A percentile compares a stretch with the other conserved stretches of the same genome.
These are phyloP conservation scores for Coemansia sp. DNA, from an alignment of 192 early-diverging fungal genomes.

Conservation along the genomic window DNA sequence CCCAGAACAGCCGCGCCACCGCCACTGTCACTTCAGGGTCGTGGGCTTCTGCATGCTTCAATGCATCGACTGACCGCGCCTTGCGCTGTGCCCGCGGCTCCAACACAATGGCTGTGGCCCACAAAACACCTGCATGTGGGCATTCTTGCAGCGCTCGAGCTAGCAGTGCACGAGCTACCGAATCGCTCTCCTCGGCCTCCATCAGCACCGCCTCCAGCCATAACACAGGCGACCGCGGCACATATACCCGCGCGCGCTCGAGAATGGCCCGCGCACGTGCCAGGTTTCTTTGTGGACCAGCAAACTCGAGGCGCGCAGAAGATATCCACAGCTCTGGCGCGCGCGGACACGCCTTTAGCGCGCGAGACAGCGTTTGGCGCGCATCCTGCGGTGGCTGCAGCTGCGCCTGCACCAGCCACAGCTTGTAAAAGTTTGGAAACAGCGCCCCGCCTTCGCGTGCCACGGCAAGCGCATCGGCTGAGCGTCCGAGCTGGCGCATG, in stretches of 20 bases:
- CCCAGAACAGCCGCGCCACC: slow-evolving; percentile 91
- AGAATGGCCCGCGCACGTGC: slow-evolving; percentile 79
- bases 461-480: slow-evolving; percentile 65
- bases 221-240: slow-evolving; percentile 75
- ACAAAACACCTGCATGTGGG: slow-evolving; percentile 77
- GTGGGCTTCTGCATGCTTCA: slow-evolving; percentile 81
- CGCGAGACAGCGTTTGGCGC: slow-evolving; percentile 68
- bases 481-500: slow-evolving; percentile 71
- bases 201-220: slow-evolving; percentile 75
- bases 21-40: slow-evolving; percentile 77
- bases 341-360: slow-evolving; percentile 74
- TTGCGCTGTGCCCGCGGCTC: slow-evolving; percentile 87
- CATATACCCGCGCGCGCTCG: slow-evolving; percentile 81
- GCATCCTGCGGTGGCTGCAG: slow-evolving; percentile 75
- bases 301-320: slow-evolving; percentile 72
- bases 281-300: slow-evolving; percentile 41
- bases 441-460: slow-evolving; percentile 62
- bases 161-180: slow-evolving; percentile 68
- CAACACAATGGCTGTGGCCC: slow-evolving; percentile 84
- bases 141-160: slow-evolving; percentile 94
- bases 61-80: slow-evolving; percentile 81
- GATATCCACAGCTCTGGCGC: slow-evolving; percentile 78
- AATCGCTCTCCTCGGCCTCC: slow-evolving; percentile 61
- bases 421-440: slow-evolving; percentile 80
- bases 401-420: slow-evolving; percentile 94